phyloP scores from a whole-genome alignment of 345 rosid species.

The Pistacia integerrima region DNA sequence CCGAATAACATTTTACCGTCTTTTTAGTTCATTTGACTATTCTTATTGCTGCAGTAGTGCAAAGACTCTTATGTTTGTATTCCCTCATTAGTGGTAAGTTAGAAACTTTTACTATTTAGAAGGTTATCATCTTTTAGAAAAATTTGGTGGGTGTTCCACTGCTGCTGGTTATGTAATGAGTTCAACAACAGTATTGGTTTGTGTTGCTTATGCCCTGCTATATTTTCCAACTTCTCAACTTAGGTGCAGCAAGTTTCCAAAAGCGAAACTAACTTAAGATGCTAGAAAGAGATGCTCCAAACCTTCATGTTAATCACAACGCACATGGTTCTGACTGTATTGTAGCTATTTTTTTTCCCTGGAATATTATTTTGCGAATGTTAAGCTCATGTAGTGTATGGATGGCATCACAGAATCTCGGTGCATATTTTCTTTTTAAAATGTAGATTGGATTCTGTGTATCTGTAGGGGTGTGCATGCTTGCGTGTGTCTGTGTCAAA shows the following conservation, averaged over 20 bases:
- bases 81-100: neutral
- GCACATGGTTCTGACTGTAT: no score
- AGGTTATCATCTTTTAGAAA: neutral
- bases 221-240: neutral
- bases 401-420: neutral
- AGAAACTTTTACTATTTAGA: neutral
- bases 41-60: neutral
- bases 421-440: neutral
- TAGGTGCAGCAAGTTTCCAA: conserved; percentile 2
- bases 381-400: neutral
- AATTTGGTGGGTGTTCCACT: no score
- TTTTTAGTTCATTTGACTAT: conserved; percentile 16
- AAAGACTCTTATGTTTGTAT: neutral
- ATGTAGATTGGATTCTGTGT: neutral
- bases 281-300: neutral
- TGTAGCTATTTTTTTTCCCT: neutral
- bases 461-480: neutral
- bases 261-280: neutral
- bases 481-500: neutral
- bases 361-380: neutral
- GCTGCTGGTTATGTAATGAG: neutral
- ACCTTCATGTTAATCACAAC: neutral
- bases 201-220: neutral
- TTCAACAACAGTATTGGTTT: neutral
- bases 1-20: conserved; percentile 18